A percentile compares a stretch with the other conserved stretches of the same genome.
Conservation (phyloP, 176 grass and related monocot genomes). For the Luzula sylvatica region DNA sequence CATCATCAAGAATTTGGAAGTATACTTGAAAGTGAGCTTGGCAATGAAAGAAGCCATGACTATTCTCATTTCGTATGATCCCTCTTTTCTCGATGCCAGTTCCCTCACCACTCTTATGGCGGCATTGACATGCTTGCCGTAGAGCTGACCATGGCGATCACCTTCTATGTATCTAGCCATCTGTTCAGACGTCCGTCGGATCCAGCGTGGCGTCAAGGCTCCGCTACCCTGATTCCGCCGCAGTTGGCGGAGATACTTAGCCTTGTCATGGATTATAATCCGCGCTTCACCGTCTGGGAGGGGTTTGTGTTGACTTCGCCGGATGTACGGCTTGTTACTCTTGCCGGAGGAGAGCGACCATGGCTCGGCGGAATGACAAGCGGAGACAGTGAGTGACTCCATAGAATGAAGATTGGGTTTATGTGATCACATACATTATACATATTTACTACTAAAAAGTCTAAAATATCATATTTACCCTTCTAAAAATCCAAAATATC, state of each 20-base stretch:
- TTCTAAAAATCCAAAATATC: too few relatives aligned
- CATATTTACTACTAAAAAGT: too few relatives aligned
- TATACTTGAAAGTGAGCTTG: constrained; percentile 68
- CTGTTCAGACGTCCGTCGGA: constrained; percentile 63
- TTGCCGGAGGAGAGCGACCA: constrained; percentile 53
- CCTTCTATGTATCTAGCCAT: constrained; percentile 74
- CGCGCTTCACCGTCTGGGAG: constrained; percentile 33
- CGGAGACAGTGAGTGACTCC: constrained; percentile 9
- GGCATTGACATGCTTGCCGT: constrained; percentile 73
- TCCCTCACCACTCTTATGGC: constrained; percentile 54
- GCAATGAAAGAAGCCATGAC: constrained; percentile 73
- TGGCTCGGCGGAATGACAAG: constrained; percentile 9
- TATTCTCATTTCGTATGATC: constrained; percentile 45
- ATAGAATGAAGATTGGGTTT: too few relatives aligned
- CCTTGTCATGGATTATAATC: constrained; percentile 64
- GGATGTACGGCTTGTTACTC: constrained; percentile 8
- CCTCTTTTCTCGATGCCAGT: constrained; percentile 31
- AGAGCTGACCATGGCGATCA: constrained; percentile 64
- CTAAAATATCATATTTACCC: too few relatives aligned
- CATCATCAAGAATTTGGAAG: neutral
- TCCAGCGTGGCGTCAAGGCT: constrained; percentile 69
- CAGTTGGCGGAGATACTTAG: constrained; percentile 48
- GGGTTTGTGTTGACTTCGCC: constrained; percentile 12
- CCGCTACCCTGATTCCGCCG: constrained; percentile 63
- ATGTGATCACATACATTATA: too few relatives aligned